Evolutionary conservation across 2,329 filamentous ascomycete genomes (phyloP).

Genomic region (Cladosporium sphaerospermum): DNA sequence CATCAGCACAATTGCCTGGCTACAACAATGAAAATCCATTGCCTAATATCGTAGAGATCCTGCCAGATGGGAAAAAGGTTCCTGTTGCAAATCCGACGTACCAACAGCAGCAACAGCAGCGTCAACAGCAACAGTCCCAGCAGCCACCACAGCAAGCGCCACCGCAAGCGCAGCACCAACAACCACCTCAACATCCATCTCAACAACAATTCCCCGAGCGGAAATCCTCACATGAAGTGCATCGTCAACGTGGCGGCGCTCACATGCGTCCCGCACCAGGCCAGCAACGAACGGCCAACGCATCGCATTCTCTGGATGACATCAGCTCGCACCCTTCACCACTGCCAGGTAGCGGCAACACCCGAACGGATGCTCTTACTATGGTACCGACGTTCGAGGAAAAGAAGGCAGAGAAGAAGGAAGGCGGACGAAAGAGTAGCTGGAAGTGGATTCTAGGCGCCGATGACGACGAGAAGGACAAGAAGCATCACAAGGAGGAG

Average conservation of each 20-base stretch:
- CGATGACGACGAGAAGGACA: conserved; percentile 69
- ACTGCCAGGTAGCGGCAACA: conserved; percentile 59
- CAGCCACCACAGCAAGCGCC: conserved; percentile 37
- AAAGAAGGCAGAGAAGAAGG: conserved; percentile 65
- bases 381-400: conserved; percentile 72
- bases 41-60: conserved; percentile 60
- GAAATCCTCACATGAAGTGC: conserved; percentile 37
- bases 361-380: conserved; percentile 69
- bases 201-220: conserved; percentile 44
- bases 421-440: conserved; percentile 65
- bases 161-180: conserved; percentile 13
- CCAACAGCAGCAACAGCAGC: conserved; percentile 12
- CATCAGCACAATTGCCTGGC: conserved; percentile 47
- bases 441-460: conserved; percentile 74
- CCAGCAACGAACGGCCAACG: conserved; percentile 14
- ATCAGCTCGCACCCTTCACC: conserved; percentile 60
- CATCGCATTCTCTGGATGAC: conserved; percentile 53
- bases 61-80: conserved; percentile 30
- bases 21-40: conserved; percentile 39
- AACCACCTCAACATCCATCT: neutral
- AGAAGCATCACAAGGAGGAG: conserved; percentile 49
- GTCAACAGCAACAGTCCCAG: neutral
- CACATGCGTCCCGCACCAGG: conserved; percentile 29
- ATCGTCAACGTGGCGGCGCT: conserved; percentile 29
- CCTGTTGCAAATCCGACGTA: conserved; percentile 20